These are phyloP conservation scores for Buddleja alternifolia DNA, from an alignment of 257 asterid species.

Conservation along the genomic window DNA sequence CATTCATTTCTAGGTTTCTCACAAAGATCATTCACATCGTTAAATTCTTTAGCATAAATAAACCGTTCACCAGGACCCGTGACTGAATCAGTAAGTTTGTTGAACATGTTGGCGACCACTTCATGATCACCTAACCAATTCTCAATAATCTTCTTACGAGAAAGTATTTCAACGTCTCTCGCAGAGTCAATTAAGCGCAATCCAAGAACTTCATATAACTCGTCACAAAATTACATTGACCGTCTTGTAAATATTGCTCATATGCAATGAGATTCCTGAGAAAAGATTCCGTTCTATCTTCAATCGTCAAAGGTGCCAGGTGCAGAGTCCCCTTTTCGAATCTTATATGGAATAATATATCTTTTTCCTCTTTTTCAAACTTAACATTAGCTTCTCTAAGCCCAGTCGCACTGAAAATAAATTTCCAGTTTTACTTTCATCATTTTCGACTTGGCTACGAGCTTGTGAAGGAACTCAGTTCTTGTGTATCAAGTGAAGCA, in stretches of 20 bases:
- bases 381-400: constrained; percentile 33
- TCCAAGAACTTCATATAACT: constrained; percentile 36
- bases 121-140: constrained; percentile 38
- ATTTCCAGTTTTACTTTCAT: not conserved
- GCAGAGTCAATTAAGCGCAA: constrained; percentile 35
- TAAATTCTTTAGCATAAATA: not conserved
- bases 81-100: constrained; percentile 28
- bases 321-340: constrained; percentile 1
- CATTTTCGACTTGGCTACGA: not conserved
- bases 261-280: constrained; percentile 37
- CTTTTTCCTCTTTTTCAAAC: not conserved
- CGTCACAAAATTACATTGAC: constrained; percentile 11
- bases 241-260: constrained; percentile 26
- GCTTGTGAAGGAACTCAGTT: constrained; percentile 17
- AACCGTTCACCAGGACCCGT: not conserved
- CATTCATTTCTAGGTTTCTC: constrained; percentile 10
- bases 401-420: constrained; percentile 23
- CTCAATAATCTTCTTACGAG: not conserved
- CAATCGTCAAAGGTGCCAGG: not conserved
- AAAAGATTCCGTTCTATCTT: constrained; percentile 31
- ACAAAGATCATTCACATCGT: constrained; percentile 4
- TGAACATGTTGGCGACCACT: constrained; percentile 28
- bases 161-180: constrained; percentile 32
- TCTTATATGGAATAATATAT: not conserved
- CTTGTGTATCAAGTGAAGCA: constrained; percentile 33